These are phyloP conservation scores for Gracilaria caudata DNA, from an alignment of 23 red algal genomes.

Conservation along the genomic window DNA sequence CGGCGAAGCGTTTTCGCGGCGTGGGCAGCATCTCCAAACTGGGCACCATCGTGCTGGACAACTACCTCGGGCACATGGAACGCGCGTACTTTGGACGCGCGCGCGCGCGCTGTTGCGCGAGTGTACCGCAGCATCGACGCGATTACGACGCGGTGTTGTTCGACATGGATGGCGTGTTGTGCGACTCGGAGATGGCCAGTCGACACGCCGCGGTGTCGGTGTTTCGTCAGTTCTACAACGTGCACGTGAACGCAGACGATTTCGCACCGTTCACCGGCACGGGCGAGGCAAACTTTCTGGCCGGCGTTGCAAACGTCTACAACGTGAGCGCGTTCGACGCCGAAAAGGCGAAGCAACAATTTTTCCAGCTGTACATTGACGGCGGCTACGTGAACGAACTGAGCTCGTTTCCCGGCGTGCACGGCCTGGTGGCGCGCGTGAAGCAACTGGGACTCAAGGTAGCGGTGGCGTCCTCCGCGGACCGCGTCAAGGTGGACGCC, in stretches of 20 bases:
- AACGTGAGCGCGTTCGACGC: constrained; percentile 60
- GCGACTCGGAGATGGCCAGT: constrained; percentile 75
- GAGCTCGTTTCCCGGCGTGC: constrained; percentile 60
- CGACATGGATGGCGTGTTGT: constrained; percentile 97
- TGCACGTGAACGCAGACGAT: constrained; percentile 58
- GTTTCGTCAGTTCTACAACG: constrained; percentile 54
- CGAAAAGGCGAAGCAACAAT: constrained; percentile 70
- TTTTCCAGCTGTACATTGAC: constrained; percentile 82
- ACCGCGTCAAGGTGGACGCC: constrained; percentile 85
- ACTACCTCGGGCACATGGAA: constrained; percentile 59
- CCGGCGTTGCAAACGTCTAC: constrained; percentile 76
- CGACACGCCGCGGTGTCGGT: constrained; percentile 60
- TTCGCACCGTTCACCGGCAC: constrained; percentile 91
- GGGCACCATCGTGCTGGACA: constrained; percentile 59
- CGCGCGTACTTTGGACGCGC: constrained; percentile 49
- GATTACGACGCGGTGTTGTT: constrained; percentile 81
- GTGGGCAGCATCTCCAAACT: constrained; percentile 60
- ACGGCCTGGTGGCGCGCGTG: constrained; percentile 49
- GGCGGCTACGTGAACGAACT: constrained; percentile 47
- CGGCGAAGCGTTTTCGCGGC: constrained; percentile 46
- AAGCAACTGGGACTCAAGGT: constrained; percentile 66
- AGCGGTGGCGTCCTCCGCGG: constrained; percentile 83
- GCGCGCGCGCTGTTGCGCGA: not conserved
- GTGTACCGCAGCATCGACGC: constrained; percentile 31
- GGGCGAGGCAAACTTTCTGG: constrained; percentile 84